phyloP scores from a whole-genome alignment of 441 rosid species.

The Adansonia grandidieri region DNA sequence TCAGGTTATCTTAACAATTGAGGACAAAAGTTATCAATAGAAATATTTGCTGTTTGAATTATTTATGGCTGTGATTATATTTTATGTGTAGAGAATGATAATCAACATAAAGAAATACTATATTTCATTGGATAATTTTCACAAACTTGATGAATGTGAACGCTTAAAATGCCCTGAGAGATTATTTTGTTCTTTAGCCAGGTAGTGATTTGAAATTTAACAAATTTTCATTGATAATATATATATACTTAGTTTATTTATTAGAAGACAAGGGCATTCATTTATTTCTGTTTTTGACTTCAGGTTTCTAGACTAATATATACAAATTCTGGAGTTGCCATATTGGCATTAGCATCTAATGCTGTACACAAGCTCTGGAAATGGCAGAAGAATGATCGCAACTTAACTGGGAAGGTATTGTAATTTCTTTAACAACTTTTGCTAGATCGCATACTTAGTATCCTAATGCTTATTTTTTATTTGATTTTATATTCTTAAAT shows the following conservation, averaged over 20 bases:
- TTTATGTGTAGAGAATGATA: background rate
- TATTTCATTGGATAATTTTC: slow-evolving; percentile 5
- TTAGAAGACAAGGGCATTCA: background rate
- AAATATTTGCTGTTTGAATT: slow-evolving; percentile 4
- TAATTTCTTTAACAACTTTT: background rate
- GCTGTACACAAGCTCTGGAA: slow-evolving; percentile 91
- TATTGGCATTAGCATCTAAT: slow-evolving; percentile 78
- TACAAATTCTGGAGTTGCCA: slow-evolving; percentile 70
- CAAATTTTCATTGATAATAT: background rate
- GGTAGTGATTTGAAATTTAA: background rate
- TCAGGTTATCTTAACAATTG: background rate
- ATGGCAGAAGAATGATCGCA: slow-evolving; percentile 74
- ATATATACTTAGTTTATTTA: background rate
- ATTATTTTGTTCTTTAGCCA: background rate
- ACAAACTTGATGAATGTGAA: background rate
- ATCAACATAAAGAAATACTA: background rate
- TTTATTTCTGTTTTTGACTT: slow-evolving; percentile 22
- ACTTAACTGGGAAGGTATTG: slow-evolving; percentile 53
- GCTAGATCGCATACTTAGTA: background rate
- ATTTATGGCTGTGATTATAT: background rate
- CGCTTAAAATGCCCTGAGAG: background rate
- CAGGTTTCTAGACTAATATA: slow-evolving; percentile 77
- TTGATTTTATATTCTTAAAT: slow-evolving; percentile 18
- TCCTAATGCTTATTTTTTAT: background rate
- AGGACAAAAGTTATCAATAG: background rate